Conservation (phyloP, 2,329 filamentous ascomycete genomes). For the Atkinsonella texensis region DNA sequence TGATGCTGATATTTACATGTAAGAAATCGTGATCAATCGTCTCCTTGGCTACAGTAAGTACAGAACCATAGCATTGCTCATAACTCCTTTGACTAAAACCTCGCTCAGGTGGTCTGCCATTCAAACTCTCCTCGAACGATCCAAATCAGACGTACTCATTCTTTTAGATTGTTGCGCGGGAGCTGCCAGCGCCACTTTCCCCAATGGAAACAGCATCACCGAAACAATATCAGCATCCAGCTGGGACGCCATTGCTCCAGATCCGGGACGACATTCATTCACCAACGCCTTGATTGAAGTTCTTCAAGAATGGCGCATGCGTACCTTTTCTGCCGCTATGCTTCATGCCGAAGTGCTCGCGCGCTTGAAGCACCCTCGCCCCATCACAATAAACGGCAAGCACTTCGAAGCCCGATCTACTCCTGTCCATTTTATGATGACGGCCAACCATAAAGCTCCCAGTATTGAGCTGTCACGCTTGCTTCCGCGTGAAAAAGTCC, state of each 20-base stretch:
- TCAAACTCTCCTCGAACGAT: slow-evolving; percentile 45
- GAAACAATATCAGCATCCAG: slow-evolving; percentile 51
- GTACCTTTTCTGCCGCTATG: slow-evolving; percentile 47
- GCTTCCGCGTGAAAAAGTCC: slow-evolving; percentile 11
- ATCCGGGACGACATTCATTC: slow-evolving; percentile 47
- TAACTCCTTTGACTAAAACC: background rate
- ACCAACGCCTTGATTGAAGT: slow-evolving; percentile 48
- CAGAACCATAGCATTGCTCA: background rate
- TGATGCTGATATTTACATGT: background rate
- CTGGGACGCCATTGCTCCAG: slow-evolving; percentile 49
- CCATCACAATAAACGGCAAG: slow-evolving; percentile 44
- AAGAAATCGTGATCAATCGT: slow-evolving; percentile 37
- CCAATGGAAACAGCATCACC: slow-evolving; percentile 45
- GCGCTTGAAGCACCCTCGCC: slow-evolving; percentile 46
- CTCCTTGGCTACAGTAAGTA: slow-evolving; percentile 42
- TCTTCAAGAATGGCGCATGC: slow-evolving; percentile 41
- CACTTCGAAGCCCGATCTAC: slow-evolving; percentile 46
- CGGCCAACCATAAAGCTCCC: slow-evolving; percentile 43
- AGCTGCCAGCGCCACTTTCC: slow-evolving; percentile 47
- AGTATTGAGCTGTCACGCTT: slow-evolving; percentile 42
- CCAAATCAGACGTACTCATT: slow-evolving; percentile 44
- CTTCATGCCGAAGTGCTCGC: slow-evolving; percentile 47
- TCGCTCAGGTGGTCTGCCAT: slow-evolving; percentile 44
- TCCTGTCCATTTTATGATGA: slow-evolving; percentile 53
- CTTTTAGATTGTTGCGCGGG: slow-evolving; percentile 48